Base-by-base conservation (phyloP, 2,329 filamentous ascomycete species). In the Colletotrichum euphorbiae region DNA sequence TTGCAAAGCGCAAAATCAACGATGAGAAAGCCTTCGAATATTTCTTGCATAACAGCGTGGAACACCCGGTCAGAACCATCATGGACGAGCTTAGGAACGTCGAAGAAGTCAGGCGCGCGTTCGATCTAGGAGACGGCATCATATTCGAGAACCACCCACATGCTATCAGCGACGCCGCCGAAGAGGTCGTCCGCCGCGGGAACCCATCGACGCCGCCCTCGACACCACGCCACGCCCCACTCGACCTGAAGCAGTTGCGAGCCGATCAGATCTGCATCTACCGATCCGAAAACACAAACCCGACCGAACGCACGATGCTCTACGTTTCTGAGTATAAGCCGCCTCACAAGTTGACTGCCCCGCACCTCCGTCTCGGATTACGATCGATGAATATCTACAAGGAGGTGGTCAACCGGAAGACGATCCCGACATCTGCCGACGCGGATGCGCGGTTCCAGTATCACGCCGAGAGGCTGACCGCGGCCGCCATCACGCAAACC, bases 261-360 rank as follows among this genome's bases (percentile, higher is more conserved):
- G 73, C 75, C 8, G 75, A 80, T 64, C 73, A 80, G 65, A 64
- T 57, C 45, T 64, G 36, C 24, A 24, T 64, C 38, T 74, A 73
- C 59, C 69, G 62, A 36, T 52, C 40, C 13, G 69, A 71, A 56
- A 57, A 71, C 15, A 64, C 21, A 15, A 55, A 42, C 46, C 55
- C 42, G 15, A 13, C 9, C 4, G 63, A 56, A 28, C 68, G 62
- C 13, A 70, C 55, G 8, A 77, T 78, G 64, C 59, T 75, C 5
- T 78, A 75, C 19, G 64, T 82, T 48, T 74, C 75, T 31, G 78
- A 86, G 73, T 83, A 85, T 70, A 87, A 85, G 74, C 71, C 80
- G 12, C 83, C 81, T 0, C 78, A 84, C 71, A 84, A 85, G 70
- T 72, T 87, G 2, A 80, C 80, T 6, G 72, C 77, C 42, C 71